Conservation (phyloP, 768 basidiomycete genomes). For the Mycena galopus region DNA sequence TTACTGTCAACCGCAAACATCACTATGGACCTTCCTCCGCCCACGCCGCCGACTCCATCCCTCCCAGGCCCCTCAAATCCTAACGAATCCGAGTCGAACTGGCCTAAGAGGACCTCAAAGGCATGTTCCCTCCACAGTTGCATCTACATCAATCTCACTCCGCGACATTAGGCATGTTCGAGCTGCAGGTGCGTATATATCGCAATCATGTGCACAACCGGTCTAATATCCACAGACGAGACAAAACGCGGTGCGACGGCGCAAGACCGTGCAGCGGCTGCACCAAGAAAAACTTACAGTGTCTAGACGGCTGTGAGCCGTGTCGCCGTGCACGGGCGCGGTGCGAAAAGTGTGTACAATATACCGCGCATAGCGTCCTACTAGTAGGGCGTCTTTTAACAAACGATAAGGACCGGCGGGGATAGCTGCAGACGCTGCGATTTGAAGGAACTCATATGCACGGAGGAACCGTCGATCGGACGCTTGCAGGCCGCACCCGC, state of each 20-base stretch:
- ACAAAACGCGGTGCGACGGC: slow-evolving; percentile 74
- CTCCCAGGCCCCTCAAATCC: neutral
- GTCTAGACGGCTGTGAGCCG: slow-evolving; percentile 72
- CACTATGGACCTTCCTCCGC: slow-evolving; percentile 12
- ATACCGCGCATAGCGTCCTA: neutral
- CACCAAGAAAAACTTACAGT: slow-evolving; percentile 69
- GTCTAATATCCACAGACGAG: slow-evolving; percentile 55
- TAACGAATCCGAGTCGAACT: neutral
- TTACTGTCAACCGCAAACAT: neutral
- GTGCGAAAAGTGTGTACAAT: slow-evolving; percentile 53
- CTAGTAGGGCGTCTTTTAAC: neutral
- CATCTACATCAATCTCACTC: slow-evolving; percentile 15
- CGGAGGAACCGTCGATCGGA: slow-evolving; percentile 54
- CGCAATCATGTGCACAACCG: slow-evolving; percentile 18
- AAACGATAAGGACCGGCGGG: slow-evolving; percentile 38
- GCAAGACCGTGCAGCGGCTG: slow-evolving; percentile 72
- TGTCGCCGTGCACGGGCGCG: slow-evolving; percentile 70
- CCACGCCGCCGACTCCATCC: slow-evolving; percentile 3
- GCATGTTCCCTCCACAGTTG: slow-evolving; percentile 47
- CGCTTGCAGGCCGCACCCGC: slow-evolving; percentile 33
- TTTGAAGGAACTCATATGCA: slow-evolving; percentile 63
- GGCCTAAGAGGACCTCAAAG: slow-evolving; percentile 63
- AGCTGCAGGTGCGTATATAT: slow-evolving; percentile 61
- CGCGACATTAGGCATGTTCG: slow-evolving; percentile 62
- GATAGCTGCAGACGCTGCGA: slow-evolving; percentile 67